A percentile compares a stretch with the other conserved stretches of the same genome.
Evolutionary conservation across 1,284 basidiomycete species (phyloP).

Genomic region (Mrakiaceae sp.): DNA sequence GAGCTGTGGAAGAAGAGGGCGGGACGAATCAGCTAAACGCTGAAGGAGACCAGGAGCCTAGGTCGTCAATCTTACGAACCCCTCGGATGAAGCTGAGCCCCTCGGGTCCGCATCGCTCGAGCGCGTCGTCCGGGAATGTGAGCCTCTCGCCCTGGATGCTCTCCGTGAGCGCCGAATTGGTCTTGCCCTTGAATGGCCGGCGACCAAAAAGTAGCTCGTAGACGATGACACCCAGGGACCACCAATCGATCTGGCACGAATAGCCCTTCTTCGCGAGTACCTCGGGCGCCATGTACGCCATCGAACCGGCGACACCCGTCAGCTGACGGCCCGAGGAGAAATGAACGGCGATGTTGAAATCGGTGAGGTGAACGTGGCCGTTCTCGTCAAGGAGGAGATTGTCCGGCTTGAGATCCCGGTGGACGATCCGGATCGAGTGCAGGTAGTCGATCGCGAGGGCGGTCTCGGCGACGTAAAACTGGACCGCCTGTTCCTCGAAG

Average conservation of each 20-base stretch:
- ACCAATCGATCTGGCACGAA: slow-evolving; percentile 87
- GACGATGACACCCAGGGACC: slow-evolving; percentile 85
- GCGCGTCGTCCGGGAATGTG: slow-evolving; percentile 34
- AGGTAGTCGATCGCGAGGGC: slow-evolving; percentile 76
- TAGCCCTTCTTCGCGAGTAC: slow-evolving; percentile 61
- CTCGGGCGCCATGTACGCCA: slow-evolving; percentile 98
- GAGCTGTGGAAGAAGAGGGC: slow-evolving; percentile 42
- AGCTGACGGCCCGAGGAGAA: slow-evolving; percentile 57
- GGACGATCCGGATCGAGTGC: slow-evolving; percentile 82
- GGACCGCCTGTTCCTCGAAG: slow-evolving; percentile 68
- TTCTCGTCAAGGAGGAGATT: slow-evolving; percentile 85
- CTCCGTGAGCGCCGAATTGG: slow-evolving; percentile 78
- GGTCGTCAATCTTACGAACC: slow-evolving; percentile 22
- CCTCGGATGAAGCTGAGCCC: slow-evolving; percentile 32
- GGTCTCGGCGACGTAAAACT: slow-evolving; percentile 85
- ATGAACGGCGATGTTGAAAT: slow-evolving; percentile 97
- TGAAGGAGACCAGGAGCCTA: background rate
- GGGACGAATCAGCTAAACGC: background rate
- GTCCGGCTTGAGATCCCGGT: slow-evolving; percentile 96
- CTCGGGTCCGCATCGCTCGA: slow-evolving; percentile 29
- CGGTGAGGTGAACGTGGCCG: slow-evolving; percentile 92
- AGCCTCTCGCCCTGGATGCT: slow-evolving; percentile 54
- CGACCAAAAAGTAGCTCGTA: slow-evolving; percentile 87
- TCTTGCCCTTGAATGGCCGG: slow-evolving; percentile 81
- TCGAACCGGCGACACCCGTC: slow-evolving; percentile 86